A percentile compares a stretch with the other conserved stretches of the same genome.
These are phyloP conservation scores for Rhynchospora breviuscula DNA, from an alignment of 176 grass and related monocot genomes.

Conservation along the genomic window DNA sequence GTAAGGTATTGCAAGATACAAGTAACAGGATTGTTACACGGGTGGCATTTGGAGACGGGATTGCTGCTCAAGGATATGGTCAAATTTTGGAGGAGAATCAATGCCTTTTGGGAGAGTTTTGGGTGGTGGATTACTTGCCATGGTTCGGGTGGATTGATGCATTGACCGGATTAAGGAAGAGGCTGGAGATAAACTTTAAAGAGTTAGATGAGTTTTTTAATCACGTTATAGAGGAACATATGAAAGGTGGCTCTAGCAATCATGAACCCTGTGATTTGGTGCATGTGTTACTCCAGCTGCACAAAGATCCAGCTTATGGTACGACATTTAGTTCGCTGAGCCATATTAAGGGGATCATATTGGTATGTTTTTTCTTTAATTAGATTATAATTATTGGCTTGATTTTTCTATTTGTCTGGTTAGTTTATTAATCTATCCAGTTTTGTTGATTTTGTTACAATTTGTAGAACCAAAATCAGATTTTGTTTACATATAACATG, in stretches of 20 bases:
- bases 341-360: conserved; percentile 52
- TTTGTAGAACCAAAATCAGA: conserved; percentile 27
- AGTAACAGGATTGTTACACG: conserved; percentile 42
- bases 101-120: conserved; percentile 39
- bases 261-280: conserved; percentile 37
- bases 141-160: conserved; percentile 59
- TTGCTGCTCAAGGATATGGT: neutral
- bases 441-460: neutral
- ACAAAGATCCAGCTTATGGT: conserved; percentile 35
- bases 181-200: conserved; percentile 41
- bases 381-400: conserved; percentile 29
- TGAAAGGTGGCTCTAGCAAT: neutral
- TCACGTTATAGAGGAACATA: conserved; percentile 48
- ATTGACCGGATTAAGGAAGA: conserved; percentile 32
- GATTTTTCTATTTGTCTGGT: conserved; percentile 1
- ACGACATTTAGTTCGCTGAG: conserved; percentile 34
- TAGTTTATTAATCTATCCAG: neutral
- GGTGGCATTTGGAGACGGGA: conserved; percentile 37
- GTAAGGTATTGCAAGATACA: conserved; percentile 21
- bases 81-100: conserved; percentile 32
- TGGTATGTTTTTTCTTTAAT: conserved; percentile 42
- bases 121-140: conserved; percentile 43
- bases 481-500: conserved; percentile 12
- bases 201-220: conserved; percentile 59
- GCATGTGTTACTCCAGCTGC: conserved; percentile 60